Percentiles rank a stretch among this genome's conserved stretches.
Conservation (phyloP, 768 basidiomycete genomes). For the Russula lepida region DNA sequence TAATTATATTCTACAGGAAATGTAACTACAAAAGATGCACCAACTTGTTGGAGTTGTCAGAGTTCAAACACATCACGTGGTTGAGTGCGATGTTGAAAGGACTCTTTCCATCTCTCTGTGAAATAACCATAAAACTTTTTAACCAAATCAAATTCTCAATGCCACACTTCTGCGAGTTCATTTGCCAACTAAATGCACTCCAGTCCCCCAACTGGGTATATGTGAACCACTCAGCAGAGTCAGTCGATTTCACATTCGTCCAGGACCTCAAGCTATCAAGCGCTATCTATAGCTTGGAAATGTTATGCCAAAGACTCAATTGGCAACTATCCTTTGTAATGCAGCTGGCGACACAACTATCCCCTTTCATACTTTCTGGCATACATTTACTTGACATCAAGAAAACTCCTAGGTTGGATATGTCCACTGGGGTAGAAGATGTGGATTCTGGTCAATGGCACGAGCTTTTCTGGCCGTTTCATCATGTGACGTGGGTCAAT, state of each 20-base stretch:
- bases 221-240: neutral
- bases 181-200: neutral
- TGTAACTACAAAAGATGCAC: too few relatives aligned
- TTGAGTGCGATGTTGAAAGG: too few relatives aligned
- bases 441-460: neutral
- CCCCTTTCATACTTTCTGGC: neutral
- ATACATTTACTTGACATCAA: neutral
- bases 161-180: neutral
- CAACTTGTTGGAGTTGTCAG: too few relatives aligned
- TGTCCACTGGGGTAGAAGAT: neutral
- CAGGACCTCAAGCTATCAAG: too few relatives aligned
- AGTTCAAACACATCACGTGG: too few relatives aligned
- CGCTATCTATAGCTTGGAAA: neutral
- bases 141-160: neutral
- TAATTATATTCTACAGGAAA: too few relatives aligned
- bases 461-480: neutral
- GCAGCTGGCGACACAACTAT: neutral
- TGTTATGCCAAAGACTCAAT: neutral
- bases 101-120: neutral
- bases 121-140: neutral
- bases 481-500: neutral
- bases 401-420: too few relatives aligned
- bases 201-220: neutral
- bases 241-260: neutral
- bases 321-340: neutral